phyloP scores from a whole-genome alignment of 179 eudicot genomes.

The Nepenthes alata region DNA sequence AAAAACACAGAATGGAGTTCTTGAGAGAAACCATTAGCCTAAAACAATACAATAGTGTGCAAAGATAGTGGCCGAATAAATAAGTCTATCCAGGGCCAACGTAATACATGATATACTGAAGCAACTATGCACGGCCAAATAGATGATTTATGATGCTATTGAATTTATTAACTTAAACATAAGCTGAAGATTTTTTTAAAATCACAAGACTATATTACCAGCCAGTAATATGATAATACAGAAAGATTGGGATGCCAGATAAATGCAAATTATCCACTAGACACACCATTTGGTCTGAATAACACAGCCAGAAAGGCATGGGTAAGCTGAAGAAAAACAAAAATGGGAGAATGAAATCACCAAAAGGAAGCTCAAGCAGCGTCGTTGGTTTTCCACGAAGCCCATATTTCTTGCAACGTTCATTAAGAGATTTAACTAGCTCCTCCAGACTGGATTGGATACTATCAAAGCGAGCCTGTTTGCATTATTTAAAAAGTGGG shows the following conservation, averaged over 20 bases:
- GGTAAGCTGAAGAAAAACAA: neutral
- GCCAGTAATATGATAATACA: neutral
- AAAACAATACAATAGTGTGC: no score
- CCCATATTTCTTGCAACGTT: slow-evolving; percentile 94
- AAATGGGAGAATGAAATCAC: slow-evolving; percentile 25
- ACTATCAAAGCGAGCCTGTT: slow-evolving; percentile 55
- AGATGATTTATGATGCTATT: no score
- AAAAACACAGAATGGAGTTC: no score
- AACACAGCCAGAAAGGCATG: neutral
- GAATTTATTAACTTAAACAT: no score
- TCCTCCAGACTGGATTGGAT: slow-evolving; percentile 74
- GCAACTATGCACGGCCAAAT: no score
- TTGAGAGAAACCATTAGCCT: no score
- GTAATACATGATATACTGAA: no score
- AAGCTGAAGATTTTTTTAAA: no score
- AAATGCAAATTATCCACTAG: neutral
- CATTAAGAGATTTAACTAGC: slow-evolving; percentile 70
- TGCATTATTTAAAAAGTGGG: slow-evolving; percentile 9
- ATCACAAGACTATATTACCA: no score
- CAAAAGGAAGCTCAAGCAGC: slow-evolving; percentile 93
- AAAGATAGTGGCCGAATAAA: no score
- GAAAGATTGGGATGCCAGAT: neutral
- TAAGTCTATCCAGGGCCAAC: no score
- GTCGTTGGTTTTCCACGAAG: slow-evolving; percentile 82
- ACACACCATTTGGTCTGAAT: neutral